Conservation (phyloP, 345 rosid species). For the Schrenkiella parvula region DNA sequence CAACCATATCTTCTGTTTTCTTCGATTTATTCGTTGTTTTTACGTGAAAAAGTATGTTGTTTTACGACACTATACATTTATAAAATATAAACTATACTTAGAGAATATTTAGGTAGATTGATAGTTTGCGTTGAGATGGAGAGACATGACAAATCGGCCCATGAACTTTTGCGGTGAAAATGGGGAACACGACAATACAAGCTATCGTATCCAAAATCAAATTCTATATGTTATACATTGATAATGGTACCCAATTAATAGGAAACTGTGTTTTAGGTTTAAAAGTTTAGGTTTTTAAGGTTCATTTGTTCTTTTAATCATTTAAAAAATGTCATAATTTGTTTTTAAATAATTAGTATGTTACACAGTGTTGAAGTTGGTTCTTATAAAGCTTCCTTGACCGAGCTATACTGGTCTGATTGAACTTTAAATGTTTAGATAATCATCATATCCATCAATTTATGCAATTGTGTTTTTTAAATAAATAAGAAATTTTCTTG, state of each 20-base stretch:
- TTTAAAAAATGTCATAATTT: neutral
- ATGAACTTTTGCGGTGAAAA: slow-evolving; percentile 41
- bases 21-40: neutral
- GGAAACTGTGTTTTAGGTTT: slow-evolving; percentile 7
- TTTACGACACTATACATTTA: neutral
- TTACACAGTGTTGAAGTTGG: neutral
- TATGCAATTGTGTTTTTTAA: neutral
- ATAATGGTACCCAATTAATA: slow-evolving; percentile 6
- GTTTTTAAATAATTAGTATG: neutral
- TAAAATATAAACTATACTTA: neutral
- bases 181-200: slow-evolving; percentile 46
- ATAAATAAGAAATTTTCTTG: neutral
- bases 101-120: neutral
- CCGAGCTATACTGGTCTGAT: neutral
- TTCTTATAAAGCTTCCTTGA: too few relatives aligned
- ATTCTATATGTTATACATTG: neutral
- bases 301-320: neutral
- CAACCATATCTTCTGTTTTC: neutral
- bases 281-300: neutral
- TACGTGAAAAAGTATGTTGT: neutral
- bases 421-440: neutral
- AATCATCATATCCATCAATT: neutral
- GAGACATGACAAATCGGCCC: slow-evolving; percentile 31
- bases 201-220: neutral
- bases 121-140: neutral